phyloP scores from a whole-genome alignment of 2,329 filamentous ascomycete species.

The Clarireedia homoeocarpa region DNA sequence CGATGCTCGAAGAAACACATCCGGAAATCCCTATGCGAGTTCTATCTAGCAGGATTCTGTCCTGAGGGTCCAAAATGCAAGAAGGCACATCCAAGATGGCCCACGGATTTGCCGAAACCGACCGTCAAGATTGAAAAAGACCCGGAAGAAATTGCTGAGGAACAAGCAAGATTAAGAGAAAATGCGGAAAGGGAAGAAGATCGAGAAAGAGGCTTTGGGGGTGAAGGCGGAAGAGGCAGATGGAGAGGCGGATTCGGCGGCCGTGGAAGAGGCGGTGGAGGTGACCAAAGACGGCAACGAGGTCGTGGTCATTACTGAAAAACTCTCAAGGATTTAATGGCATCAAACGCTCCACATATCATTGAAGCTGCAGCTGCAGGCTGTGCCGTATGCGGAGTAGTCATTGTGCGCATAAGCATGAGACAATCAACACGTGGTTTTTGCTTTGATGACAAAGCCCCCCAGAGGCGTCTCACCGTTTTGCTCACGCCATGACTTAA shows the following conservation, averaged over 20 bases:
- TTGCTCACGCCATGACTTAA: too few relatives aligned
- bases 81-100: constrained; percentile 75
- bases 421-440: not conserved
- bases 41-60: constrained; percentile 91
- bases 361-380: not conserved
- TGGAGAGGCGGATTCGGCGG: constrained; percentile 18
- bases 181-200: constrained; percentile 45
- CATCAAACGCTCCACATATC: not conserved
- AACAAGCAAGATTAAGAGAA: constrained; percentile 48
- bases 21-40: constrained; percentile 69
- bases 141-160: constrained; percentile 45
- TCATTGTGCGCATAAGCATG: not conserved
- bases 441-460: not conserved
- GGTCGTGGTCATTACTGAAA: constrained; percentile 11
- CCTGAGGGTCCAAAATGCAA: constrained; percentile 73
- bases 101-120: constrained; percentile 64
- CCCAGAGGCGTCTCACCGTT: not conserved
- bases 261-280: constrained; percentile 22
- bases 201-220: constrained; percentile 27
- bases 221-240: constrained; percentile 23
- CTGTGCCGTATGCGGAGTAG: not conserved
- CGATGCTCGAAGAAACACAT: constrained; percentile 85
- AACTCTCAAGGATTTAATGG: not conserved
- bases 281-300: constrained; percentile 9
- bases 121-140: constrained; percentile 60